Evolutionary conservation across 352 stramenopile genomes (phyloP).

Genomic region (Pythium monospermum): DNA sequence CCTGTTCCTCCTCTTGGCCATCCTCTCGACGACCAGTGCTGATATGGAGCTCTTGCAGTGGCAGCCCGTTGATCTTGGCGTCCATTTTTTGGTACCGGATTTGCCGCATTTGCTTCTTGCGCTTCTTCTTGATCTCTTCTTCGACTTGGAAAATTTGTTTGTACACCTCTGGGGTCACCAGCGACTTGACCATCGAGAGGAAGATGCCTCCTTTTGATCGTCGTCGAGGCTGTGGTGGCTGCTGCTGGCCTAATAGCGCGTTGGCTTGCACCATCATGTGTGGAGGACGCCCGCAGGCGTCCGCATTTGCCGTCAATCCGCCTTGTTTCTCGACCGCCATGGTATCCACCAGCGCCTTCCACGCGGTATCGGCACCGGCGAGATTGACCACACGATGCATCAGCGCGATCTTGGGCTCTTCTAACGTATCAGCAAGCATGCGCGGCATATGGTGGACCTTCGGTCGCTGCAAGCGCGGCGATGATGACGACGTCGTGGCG

Average conservation of each 20-base stretch:
- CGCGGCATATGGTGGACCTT: slow-evolving; percentile 51
- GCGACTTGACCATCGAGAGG: slow-evolving; percentile 57
- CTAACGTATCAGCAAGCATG: slow-evolving; percentile 44
- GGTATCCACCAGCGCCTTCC: slow-evolving; percentile 60
- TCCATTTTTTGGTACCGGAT: slow-evolving; percentile 58
- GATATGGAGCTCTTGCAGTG: slow-evolving; percentile 51
- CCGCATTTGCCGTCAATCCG: slow-evolving; percentile 44
- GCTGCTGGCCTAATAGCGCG: too few species aligned
- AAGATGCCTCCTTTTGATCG: slow-evolving; percentile 70
- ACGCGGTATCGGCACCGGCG: slow-evolving; percentile 52
- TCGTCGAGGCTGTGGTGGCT: slow-evolving; percentile 40
- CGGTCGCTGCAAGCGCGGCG: slow-evolving; percentile 23
- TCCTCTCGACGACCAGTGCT: background rate
- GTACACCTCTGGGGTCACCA: slow-evolving; percentile 64
- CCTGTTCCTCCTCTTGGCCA: slow-evolving; percentile 11
- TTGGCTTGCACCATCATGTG: slow-evolving; percentile 45
- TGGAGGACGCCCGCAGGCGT: slow-evolving; percentile 37
- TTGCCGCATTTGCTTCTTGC: slow-evolving; percentile 47
- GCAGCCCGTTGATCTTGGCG: slow-evolving; percentile 46
- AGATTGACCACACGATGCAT: slow-evolving; percentile 69
- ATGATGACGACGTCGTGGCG: background rate
- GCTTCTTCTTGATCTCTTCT: slow-evolving; percentile 66
- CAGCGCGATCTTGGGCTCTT: slow-evolving; percentile 63
- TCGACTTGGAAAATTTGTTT: slow-evolving; percentile 74
- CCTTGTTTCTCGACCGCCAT: slow-evolving; percentile 60